Base-by-base conservation (phyloP, 768 basidiomycete species). In the Phylloporus arenicola region DNA sequence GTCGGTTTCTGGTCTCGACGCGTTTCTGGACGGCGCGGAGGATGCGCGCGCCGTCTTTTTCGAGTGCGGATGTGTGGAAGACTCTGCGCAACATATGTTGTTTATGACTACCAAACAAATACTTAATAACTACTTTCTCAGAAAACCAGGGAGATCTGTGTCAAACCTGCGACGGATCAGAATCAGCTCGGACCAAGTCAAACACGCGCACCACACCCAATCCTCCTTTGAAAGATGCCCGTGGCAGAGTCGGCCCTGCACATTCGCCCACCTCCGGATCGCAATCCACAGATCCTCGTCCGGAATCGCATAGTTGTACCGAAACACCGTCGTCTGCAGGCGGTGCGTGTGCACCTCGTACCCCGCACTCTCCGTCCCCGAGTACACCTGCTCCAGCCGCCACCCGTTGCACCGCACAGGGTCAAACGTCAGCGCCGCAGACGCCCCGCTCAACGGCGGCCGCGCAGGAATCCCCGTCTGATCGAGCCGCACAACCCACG, bases 21-120 rank as follows among this genome's bases (percentile, higher is more conserved):
- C 78, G 75, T 48, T 71, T 77, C 52, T 76, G 65, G 17, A 84
- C 77, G 35, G 84, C 75, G 2, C 72, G 72, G 19, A 86, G 67
- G 35, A 85, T 68, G 5, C 81, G 73, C 1, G 66, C 73, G 56
- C 82, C 74, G 33, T 81, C 72, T 14, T 58, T 61, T 54, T 73
- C 72, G 6, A 27, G 27, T 25, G 25, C 25, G 25, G 7, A 7
- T 25, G 25, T 7, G 25, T 25, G 25, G 25, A 25, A 25, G 25
- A 25, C 25, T 25, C 27, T 29, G 27, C 6, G 5, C 27, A 29
- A 9, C 27, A 29, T 29, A 3, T 4, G 24, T 51, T 53, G 40
- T 55, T 61, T 60, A 4, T 50, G 47, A 46, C 46, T 53, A 60
- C 55, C 53, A 60, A 53, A 47, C 37, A 47, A 24, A 17, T 5